These are phyloP conservation scores for Colletotrichum chlorophyti DNA, from an alignment of 2,329 filamentous ascomycete species.

Conservation along the genomic window DNA sequence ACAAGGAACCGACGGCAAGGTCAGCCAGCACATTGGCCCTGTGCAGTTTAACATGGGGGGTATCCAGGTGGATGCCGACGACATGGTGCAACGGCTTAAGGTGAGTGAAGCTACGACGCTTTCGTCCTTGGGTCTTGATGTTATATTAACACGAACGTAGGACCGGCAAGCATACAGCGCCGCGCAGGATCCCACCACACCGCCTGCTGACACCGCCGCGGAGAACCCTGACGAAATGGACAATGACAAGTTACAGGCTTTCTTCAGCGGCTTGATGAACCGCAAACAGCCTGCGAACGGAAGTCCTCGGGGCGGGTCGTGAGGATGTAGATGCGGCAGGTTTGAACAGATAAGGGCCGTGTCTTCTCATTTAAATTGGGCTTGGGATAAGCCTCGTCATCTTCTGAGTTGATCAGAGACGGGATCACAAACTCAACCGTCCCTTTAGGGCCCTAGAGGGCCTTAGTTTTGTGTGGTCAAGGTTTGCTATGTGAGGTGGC, in stretches of 20 bases:
- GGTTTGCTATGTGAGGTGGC: no score
- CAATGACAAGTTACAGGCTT: constrained; percentile 64
- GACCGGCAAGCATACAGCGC: constrained; percentile 63
- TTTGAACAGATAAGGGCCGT: neutral
- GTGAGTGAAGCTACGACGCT: constrained; percentile 53
- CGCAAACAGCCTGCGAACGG: constrained; percentile 43
- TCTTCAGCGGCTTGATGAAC: constrained; percentile 67
- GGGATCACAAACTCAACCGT: no score
- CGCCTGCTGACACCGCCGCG: constrained; percentile 40
- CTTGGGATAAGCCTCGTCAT: no score
- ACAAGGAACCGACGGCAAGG: constrained; percentile 47
- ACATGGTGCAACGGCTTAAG: constrained; percentile 88
- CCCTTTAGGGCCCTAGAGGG: no score
- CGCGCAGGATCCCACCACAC: constrained; percentile 49
- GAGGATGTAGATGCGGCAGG: neutral
- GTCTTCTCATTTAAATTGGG: neutral
- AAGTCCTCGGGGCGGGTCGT: constrained; percentile 15
- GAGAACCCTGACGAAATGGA: constrained; percentile 53
- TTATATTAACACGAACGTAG: constrained; percentile 42
- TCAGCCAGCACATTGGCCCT: constrained; percentile 86
- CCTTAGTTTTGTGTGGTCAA: no score
- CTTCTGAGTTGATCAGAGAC: no score
- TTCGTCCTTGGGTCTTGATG: neutral
- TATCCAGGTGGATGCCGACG: constrained; percentile 93
- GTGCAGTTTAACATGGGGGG: constrained; percentile 99